phyloP scores from a whole-genome alignment of 177 flowering plant genomes.

The Vitis hybrid region DNA sequence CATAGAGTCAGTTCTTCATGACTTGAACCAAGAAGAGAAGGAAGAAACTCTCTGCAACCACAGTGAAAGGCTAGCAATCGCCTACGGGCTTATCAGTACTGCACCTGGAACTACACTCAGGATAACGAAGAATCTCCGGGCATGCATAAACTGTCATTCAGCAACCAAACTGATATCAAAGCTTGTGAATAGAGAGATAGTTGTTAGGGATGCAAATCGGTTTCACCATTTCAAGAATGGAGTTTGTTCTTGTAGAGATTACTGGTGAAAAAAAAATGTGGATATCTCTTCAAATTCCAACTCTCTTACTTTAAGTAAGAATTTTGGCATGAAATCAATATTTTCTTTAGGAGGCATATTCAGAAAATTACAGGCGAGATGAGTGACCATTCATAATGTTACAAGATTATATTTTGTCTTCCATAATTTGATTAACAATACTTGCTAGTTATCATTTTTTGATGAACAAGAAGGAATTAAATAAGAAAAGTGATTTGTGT shows the following conservation, averaged over 20 bases:
- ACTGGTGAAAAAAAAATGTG: constrained; percentile 31
- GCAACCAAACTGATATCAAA: constrained; percentile 53
- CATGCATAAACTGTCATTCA: constrained; percentile 53
- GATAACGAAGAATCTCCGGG: constrained; percentile 51
- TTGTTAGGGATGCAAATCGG: constrained; percentile 51
- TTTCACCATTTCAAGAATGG: constrained; percentile 60
- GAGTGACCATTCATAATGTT: no score
- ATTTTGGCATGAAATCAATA: no score
- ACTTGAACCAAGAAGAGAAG: constrained; percentile 41
- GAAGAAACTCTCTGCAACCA: constrained; percentile 44
- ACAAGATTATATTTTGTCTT: no score
- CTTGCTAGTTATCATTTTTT: no score
- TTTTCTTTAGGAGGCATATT: no score
- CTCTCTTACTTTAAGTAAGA: no score
- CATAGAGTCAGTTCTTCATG: constrained; percentile 47
- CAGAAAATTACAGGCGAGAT: no score
- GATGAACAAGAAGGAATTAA: no score
- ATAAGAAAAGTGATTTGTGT: no score
- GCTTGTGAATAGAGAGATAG: constrained; percentile 42
- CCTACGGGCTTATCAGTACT: constrained; percentile 47
- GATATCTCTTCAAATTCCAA: no score
- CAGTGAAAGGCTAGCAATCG: constrained; percentile 55
- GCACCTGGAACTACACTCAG: constrained; percentile 49
- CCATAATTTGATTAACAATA: no score
- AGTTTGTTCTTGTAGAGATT: constrained; percentile 57